A percentile compares a stretch with the other conserved stretches of the same genome.
Evolutionary conservation across 345 rosid genomes (phyloP).

Genomic region (Moringa oleifera): DNA sequence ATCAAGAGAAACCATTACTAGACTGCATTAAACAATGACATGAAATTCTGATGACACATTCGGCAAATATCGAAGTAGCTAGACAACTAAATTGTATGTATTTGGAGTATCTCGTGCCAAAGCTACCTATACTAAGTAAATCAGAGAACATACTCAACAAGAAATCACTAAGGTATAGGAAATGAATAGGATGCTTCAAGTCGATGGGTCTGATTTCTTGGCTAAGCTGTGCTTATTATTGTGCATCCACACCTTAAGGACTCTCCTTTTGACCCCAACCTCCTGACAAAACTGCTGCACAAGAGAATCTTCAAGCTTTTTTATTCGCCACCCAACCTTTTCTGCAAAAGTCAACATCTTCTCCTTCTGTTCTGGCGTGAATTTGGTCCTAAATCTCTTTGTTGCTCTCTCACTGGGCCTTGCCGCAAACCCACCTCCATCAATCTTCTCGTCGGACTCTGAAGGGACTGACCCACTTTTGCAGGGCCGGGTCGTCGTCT

Average conservation of each 20-base stretch:
- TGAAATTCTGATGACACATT: no score
- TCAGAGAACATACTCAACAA: no score
- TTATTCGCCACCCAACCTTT: slow-evolving; percentile 88
- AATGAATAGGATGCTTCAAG: no score
- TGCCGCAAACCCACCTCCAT: slow-evolving; percentile 14
- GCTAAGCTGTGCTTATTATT: slow-evolving; percentile 21
- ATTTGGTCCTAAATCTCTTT: slow-evolving; percentile 90
- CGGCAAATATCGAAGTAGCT: no score
- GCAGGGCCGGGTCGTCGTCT: slow-evolving; percentile 74
- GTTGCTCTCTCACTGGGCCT: slow-evolving; percentile 14
- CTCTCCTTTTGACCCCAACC: background rate
- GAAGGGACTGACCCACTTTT: slow-evolving; percentile 35
- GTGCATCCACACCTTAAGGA: slow-evolving; percentile 3
- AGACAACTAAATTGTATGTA: no score
- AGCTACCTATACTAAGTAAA: no score
- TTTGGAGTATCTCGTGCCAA: no score
- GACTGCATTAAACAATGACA: no score
- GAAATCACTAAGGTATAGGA: no score
- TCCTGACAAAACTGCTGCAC: background rate
- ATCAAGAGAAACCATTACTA: no score
- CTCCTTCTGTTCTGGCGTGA: slow-evolving; percentile 87
- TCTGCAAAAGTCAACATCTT: slow-evolving; percentile 89
- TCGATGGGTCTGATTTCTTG: slow-evolving; percentile 19
- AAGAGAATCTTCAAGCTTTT: slow-evolving; percentile 22
- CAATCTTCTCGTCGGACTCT: slow-evolving; percentile 56